These are phyloP conservation scores for Irpex rosettiformis DNA, from an alignment of 1,284 basidiomycete species.

Conservation along the genomic window DNA sequence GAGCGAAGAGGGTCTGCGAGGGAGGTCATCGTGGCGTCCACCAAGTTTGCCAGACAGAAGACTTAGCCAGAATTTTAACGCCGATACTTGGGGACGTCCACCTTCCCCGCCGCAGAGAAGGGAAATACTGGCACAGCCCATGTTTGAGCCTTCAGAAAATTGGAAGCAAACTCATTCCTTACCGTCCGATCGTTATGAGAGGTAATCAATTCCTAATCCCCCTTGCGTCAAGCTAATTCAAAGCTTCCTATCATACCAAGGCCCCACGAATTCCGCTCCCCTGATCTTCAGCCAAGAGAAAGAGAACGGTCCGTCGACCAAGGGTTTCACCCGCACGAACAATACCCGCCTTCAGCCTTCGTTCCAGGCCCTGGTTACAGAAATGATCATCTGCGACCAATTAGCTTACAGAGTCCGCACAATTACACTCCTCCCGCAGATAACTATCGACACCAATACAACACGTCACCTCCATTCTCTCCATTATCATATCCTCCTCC, in stretches of 20 bases:
- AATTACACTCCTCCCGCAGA: conserved; percentile 22
- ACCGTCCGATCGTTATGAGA: conserved; percentile 14
- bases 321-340: conserved; percentile 12
- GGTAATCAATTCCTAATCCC: conserved; percentile 4
- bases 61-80: conserved; percentile 27
- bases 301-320: conserved; percentile 17
- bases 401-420: conserved; percentile 18
- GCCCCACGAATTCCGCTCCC: conserved; percentile 13
- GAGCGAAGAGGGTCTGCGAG: conserved; percentile 29
- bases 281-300: conserved; percentile 8
- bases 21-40: conserved; percentile 22
- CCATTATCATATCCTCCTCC: conserved; percentile 7
- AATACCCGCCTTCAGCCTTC: conserved; percentile 12
- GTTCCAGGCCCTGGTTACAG: conserved; percentile 20
- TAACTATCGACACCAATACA: conserved; percentile 24
- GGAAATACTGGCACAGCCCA: conserved; percentile 46
- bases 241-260: conserved; percentile 10
- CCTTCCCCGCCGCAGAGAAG: conserved; percentile 24
- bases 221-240: background rate
- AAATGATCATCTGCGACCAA: conserved; percentile 18
- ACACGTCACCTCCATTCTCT: conserved; percentile 19
- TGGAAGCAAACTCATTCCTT: conserved; percentile 61
- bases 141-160: conserved; percentile 66
- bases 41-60: conserved; percentile 28
- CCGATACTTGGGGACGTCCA: conserved; percentile 12